Evolutionary conservation across 2,329 filamentous ascomycete species (phyloP).

Genomic region (Aureobasidium sp.): DNA sequence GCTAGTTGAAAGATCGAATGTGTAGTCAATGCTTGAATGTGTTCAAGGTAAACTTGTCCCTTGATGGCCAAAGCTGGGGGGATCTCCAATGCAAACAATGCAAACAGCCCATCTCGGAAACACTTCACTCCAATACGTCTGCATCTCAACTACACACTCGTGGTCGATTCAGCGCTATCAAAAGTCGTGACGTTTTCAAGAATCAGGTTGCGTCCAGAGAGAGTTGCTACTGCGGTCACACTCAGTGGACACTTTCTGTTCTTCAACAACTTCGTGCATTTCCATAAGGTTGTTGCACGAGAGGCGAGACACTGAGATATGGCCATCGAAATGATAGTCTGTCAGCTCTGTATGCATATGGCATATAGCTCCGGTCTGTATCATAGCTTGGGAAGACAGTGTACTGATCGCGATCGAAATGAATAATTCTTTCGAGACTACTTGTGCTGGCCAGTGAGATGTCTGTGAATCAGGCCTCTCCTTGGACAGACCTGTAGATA

Average conservation of each 20-base stretch:
- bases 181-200: neutral
- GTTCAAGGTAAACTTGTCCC: conserved; percentile 16
- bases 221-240: too few relatives aligned
- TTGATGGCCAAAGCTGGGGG: conserved; percentile 17
- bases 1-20: neutral
- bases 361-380: too few relatives aligned
- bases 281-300: too few relatives aligned
- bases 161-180: neutral
- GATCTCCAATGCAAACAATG: conserved; percentile 5
- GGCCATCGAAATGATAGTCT: too few relatives aligned
- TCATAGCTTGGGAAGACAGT: too few relatives aligned
- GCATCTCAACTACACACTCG: neutral
- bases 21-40: neutral
- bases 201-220: neutral
- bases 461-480: neutral
- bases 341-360: too few relatives aligned
- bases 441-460: neutral
- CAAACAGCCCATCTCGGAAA: neutral
- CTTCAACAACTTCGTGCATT: too few relatives aligned
- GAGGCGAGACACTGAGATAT: too few relatives aligned
- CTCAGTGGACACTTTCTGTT: too few relatives aligned
- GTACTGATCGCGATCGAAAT: neutral
- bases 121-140: neutral
- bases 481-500: neutral
- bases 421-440: neutral